Evolutionary conservation across 768 basidiomycete species (phyloP).

Genomic region (Mrakia gelida): DNA sequence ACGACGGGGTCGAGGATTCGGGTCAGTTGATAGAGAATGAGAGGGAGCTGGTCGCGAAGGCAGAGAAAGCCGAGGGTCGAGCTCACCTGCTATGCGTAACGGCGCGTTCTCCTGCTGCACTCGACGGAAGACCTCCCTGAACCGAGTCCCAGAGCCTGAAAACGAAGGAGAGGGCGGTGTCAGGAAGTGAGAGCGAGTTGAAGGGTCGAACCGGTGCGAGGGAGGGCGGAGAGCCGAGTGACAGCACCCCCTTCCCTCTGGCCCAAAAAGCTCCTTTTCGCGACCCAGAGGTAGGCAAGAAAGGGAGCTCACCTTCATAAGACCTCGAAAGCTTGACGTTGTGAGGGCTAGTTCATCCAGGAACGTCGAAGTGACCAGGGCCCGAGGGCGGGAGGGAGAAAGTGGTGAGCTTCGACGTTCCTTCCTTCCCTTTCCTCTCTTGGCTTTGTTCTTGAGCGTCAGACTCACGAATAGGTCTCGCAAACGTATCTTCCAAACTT

Average conservation of each 20-base stretch:
- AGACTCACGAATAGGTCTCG: slow-evolving; percentile 6
- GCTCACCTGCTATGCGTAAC: slow-evolving; percentile 5
- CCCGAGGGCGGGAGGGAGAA: not conserved
- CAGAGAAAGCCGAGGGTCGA: not conserved
- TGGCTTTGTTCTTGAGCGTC: too few species aligned
- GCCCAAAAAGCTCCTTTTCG: too few species aligned
- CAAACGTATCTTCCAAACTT: slow-evolving; percentile 6
- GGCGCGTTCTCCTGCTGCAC: not conserved
- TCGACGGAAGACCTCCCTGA: slow-evolving; percentile 2
- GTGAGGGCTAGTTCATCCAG: not conserved
- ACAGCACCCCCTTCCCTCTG: too few species aligned
- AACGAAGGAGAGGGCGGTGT: not conserved
- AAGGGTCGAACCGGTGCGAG: not conserved
- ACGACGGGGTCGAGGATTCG: too few species aligned
- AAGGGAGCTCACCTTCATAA: not conserved
- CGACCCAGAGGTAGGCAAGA: not conserved
- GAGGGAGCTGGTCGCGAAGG: not conserved
- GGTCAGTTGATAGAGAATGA: not conserved
- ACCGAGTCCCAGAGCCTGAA: not conserved
- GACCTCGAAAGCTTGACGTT: slow-evolving; percentile 7
- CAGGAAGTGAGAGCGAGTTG: not conserved
- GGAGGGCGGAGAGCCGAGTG: not conserved
- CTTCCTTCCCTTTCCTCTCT: not conserved
- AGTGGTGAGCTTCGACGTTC: not conserved
- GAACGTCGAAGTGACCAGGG: not conserved